phyloP scores from a whole-genome alignment of 179 eudicot species.

The Silene vulgaris region DNA sequence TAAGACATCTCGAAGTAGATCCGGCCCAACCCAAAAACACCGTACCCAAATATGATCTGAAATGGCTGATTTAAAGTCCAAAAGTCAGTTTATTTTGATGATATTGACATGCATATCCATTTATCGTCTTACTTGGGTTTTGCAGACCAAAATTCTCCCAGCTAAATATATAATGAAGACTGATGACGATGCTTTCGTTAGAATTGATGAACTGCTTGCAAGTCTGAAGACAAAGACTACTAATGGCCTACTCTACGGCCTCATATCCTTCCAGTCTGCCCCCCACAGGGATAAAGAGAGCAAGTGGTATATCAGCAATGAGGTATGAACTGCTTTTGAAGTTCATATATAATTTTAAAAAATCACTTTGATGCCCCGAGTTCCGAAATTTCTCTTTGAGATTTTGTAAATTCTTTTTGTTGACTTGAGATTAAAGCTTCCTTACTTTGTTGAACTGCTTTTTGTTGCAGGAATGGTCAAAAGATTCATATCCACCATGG shows the following conservation, averaged over 20 bases:
- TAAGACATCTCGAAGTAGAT: too few relatives aligned
- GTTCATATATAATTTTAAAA: background rate
- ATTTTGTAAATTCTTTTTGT: background rate
- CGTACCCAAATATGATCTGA: too few relatives aligned
- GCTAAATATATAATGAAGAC: slow-evolving; percentile 89
- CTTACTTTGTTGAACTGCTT: background rate
- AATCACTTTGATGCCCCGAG: too few relatives aligned
- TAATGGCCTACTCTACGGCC: slow-evolving; percentile 72
- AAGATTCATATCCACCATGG: slow-evolving; percentile 78
- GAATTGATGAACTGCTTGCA: slow-evolving; percentile 80
- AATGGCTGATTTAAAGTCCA: background rate
- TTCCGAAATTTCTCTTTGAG: background rate
- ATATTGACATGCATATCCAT: background rate
- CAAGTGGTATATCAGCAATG: slow-evolving; percentile 79
- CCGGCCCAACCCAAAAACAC: too few relatives aligned
- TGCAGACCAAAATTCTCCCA: slow-evolving; percentile 69
- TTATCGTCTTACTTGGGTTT: slow-evolving; percentile 19
- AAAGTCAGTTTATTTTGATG: background rate
- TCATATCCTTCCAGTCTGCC: slow-evolving; percentile 62
- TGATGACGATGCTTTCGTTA: slow-evolving; percentile 90
- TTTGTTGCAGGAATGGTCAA: slow-evolving; percentile 73
- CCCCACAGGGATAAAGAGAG: slow-evolving; percentile 81
- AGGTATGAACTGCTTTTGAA: slow-evolving; percentile 42
- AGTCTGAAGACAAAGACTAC: slow-evolving; percentile 56
- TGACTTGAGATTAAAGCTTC: background rate